Evolutionary conservation across 2,329 filamentous ascomycete genomes (phyloP).

Genomic region (Paraphoma sp.): DNA sequence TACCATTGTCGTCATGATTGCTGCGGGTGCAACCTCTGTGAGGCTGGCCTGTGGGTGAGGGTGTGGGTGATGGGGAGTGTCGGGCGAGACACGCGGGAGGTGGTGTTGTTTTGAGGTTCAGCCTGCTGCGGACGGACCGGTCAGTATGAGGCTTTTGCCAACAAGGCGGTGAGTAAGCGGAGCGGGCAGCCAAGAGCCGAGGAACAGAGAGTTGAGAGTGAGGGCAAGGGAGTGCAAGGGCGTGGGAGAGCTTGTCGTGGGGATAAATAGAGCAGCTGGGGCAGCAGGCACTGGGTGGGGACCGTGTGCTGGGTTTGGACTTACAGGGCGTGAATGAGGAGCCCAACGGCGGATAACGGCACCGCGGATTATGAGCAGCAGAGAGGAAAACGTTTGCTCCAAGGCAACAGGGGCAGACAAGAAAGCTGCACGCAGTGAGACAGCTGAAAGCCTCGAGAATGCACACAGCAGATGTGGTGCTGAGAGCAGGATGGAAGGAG

Average conservation of each 20-base stretch:
- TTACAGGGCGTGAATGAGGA: constrained; percentile 47
- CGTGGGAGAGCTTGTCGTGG: constrained; percentile 20
- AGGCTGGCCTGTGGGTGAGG: constrained; percentile 38
- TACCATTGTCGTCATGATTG: constrained; percentile 70
- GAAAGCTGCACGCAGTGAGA: constrained; percentile 39
- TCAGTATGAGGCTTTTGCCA: constrained; percentile 51
- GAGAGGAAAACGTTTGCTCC: constrained; percentile 21
- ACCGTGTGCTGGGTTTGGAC: constrained; percentile 39
- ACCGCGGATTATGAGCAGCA: constrained; percentile 22
- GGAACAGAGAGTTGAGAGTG: constrained; percentile 24
- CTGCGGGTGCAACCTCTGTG: constrained; percentile 37
- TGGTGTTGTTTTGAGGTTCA: constrained; percentile 41
- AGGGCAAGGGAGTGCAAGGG: constrained; percentile 16
- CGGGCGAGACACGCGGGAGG: constrained; percentile 24
- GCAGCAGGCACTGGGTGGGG: constrained; percentile 24
- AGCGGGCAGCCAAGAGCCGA: constrained; percentile 34
- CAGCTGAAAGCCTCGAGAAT: constrained; percentile 34
- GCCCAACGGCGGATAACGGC: constrained; percentile 44
- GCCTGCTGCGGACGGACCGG: constrained; percentile 46
- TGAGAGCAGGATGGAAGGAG: constrained; percentile 28
- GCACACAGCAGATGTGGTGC: constrained; percentile 34
- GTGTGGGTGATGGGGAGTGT: constrained; percentile 25
- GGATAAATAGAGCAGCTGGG: constrained; percentile 22
- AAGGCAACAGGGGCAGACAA: constrained; percentile 20
- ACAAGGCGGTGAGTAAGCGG: constrained; percentile 52